Base-by-base conservation (phyloP, 2,329 filamentous ascomycete genomes). In the Cryoendolithus antarcticus region DNA sequence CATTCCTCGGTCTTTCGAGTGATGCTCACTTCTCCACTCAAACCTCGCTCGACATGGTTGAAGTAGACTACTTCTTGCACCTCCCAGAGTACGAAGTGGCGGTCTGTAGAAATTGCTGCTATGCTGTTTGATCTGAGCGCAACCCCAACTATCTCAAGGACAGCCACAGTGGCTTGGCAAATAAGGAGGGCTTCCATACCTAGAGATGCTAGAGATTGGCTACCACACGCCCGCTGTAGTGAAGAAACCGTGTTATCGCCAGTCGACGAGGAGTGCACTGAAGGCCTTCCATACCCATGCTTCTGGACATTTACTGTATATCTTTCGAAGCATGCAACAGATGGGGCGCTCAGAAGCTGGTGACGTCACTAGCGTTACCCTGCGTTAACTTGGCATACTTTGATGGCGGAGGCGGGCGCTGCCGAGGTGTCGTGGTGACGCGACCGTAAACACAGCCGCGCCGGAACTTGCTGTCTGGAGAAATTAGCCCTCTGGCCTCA, bases 21-120 rank as follows among this genome's bases (percentile, higher is more conserved):
- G n/a, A n/a, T n/a, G n/a, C n/a, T n/a, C n/a, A n/a, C 31, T 32
- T 32, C 31, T 13, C 31, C 15, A 10, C 31, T 13, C 31, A 11
- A 13, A 32, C n/a, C 15, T 32, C 31, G 31, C 31, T 32, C 31
- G 15, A 32, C 31, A 32, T 32, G 31, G 15, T 32, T 32, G 15
- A 32, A 32, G 31, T 13, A 32, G 31, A 32, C 31, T 32, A 32
- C 31, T 32, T 32, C 31, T 32, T 32, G 31, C 31, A 32, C 15
- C 31, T 32, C 15, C 31, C 31, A 32, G 31, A 32, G 31, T 32
- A 32, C 31, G n/a, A 32, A 11, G 31, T 32, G 31, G 31, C 31
- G 15, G 31, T 32, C 31, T 32, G 31, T 32, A 32, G 31, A 32
- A 32, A 13, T 32, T 32, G 31, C 31, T 32, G 31, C 31, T 32